Conservation (phyloP, 768 basidiomycete genomes). For the Tulasnella sp. region DNA sequence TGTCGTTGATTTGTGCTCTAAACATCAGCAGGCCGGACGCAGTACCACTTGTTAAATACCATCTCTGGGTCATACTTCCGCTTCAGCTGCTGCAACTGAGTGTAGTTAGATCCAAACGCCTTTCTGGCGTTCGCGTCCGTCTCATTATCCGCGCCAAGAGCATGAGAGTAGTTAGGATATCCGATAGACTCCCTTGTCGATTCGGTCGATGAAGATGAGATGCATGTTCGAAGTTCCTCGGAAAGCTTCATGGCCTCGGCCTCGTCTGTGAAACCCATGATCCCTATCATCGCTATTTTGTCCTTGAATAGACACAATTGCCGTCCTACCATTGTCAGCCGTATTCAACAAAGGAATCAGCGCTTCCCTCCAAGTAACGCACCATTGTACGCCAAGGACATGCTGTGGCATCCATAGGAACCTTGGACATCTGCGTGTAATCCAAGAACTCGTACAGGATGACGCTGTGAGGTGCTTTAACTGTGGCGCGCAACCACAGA, state of each 20-base stretch:
- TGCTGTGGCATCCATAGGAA: conserved; percentile 3
- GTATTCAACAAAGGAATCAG: too few species aligned
- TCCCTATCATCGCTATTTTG: neutral
- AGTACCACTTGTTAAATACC: conserved; percentile 19
- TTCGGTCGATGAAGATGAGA: conserved; percentile 1
- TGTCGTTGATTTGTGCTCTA: too few species aligned
- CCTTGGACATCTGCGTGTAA: neutral
- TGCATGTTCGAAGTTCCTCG: neutral
- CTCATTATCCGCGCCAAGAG: neutral
- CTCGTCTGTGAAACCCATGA: neutral
- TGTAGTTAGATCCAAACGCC: conserved; percentile 14
- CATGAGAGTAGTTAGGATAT: neutral
- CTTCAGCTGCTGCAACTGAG: conserved; percentile 15
- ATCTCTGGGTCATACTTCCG: conserved; percentile 17
- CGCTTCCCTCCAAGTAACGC: neutral
- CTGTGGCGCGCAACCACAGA: neutral
- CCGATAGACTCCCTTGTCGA: neutral
- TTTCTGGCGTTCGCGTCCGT: conserved; percentile 4
- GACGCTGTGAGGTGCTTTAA: neutral
- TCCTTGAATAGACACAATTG: neutral
- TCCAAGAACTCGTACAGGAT: conserved; percentile 6
- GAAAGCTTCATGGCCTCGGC: neutral
- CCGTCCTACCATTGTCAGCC: too few species aligned
- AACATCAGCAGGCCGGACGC: conserved; percentile 13
- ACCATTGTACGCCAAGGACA: neutral